Percentiles rank a stretch among this genome's conserved stretches.
Conservation (phyloP, 148 eudicot species). For the Amaranthus cruentus region DNA sequence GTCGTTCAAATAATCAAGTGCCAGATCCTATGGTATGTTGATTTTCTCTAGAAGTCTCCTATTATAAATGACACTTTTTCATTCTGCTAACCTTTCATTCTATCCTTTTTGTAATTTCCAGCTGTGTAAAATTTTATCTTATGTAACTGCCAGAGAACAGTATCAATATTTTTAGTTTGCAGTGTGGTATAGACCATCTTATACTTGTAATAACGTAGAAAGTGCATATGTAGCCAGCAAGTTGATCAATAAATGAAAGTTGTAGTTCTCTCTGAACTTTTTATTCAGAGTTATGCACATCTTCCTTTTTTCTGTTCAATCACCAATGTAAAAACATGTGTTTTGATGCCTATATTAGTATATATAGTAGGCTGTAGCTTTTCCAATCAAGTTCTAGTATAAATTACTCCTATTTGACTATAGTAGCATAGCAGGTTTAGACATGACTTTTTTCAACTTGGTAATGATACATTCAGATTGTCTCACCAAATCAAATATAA, state of each 20-base stretch:
- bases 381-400: no score
- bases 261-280: no score
- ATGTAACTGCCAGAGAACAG: background rate
- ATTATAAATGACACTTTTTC: background rate
- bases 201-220: background rate
- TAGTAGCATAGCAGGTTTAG: no score
- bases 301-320: background rate
- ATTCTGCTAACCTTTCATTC: background rate
- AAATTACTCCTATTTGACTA: no score
- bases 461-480: no score
- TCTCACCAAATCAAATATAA: no score
- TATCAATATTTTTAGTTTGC: slow-evolving; percentile 1
- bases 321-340: background rate
- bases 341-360: background rate
- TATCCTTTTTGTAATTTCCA: background rate
- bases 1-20: slow-evolving; percentile 73
- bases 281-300: background rate
- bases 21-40: slow-evolving; percentile 68
- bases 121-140: background rate
- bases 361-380: no score
- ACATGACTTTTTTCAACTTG: no score
- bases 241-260: no score
- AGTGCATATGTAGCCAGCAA: background rate
- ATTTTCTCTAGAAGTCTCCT: background rate
- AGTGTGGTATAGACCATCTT: background rate